A percentile compares a stretch with the other conserved stretches of the same genome.
Evolutionary conservation across 1,139 yeast species (phyloP).

Genomic region (Saccharomycopsis phalli): DNA sequence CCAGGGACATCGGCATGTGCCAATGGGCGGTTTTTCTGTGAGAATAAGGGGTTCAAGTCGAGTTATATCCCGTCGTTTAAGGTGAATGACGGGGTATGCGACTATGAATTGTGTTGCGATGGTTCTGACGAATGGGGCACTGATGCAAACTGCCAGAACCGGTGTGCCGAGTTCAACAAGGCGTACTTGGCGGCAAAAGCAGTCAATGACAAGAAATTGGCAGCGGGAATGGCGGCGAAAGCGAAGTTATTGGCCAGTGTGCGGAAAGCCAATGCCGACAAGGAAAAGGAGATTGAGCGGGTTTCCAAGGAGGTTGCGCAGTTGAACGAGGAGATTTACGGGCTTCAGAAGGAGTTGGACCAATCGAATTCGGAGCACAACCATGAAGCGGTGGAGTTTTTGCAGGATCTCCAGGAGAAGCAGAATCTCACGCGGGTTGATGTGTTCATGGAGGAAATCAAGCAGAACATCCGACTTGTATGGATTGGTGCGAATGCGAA

Average conservation of each 20-base stretch:
- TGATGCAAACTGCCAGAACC: conserved; percentile 42
- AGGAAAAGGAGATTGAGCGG: conserved; percentile 21
- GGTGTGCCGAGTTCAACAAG: conserved; percentile 43
- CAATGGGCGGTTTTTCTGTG: conserved; percentile 58
- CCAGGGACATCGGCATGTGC: conserved; percentile 91
- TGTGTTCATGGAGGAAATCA: conserved; percentile 2
- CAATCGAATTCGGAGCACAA: conserved; percentile 15
- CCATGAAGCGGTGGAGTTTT: conserved; percentile 18
- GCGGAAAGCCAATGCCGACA: conserved; percentile 18
- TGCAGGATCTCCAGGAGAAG: conserved; percentile 7
- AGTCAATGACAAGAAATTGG: conserved; percentile 26
- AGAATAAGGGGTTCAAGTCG: conserved; percentile 61
- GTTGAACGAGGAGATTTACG: conserved; percentile 16
- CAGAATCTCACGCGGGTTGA: conserved; percentile 9
- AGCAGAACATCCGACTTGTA: conserved; percentile 9
- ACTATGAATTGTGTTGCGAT: conserved; percentile 83
- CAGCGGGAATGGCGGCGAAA: conserved; percentile 29
- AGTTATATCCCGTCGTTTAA: conserved; percentile 49
- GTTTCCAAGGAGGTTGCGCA: conserved; percentile 12
- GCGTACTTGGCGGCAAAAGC: conserved; percentile 29
- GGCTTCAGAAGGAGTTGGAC: conserved; percentile 10
- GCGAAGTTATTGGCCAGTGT: conserved; percentile 23
- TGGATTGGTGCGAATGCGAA: conserved; percentile 16
- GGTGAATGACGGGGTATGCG: conserved; percentile 90
- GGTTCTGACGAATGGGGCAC: conserved; percentile 74